These are phyloP conservation scores for Aspergillus ochraceoroseus DNA, from an alignment of 2,329 filamentous ascomycete species.

Conservation along the genomic window DNA sequence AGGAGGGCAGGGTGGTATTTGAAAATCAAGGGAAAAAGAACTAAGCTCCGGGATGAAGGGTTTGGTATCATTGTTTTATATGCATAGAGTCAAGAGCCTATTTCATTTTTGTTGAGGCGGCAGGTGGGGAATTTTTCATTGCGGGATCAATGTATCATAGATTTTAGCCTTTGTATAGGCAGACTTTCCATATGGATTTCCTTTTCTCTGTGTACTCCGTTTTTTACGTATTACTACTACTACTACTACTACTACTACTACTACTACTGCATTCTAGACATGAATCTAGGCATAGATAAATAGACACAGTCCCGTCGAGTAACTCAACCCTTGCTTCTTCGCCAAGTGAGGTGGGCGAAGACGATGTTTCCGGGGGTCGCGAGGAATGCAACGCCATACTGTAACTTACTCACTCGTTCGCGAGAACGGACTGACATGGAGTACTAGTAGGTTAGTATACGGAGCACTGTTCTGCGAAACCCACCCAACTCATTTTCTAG, in stretches of 20 bases:
- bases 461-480: too few relatives aligned
- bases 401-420: too few relatives aligned
- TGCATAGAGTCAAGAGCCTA: constrained; percentile 13
- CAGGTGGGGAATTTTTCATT: constrained; percentile 6
- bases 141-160: constrained; percentile 26
- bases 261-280: not conserved
- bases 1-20: constrained; percentile 63
- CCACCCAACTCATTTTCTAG: too few relatives aligned
- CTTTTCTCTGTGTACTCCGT: constrained; percentile 11
- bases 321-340: constrained; percentile 12
- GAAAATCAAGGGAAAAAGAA: constrained; percentile 36
- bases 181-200: constrained; percentile 4
- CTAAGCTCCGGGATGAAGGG: constrained; percentile 15
- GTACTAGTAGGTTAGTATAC: too few relatives aligned
- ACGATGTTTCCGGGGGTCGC: not conserved
- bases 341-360: constrained; percentile 2
- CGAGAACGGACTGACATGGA: not conserved
- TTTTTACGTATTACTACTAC: too few relatives aligned
- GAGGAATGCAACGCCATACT: constrained; percentile 8
- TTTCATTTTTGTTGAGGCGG: constrained; percentile 11
- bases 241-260: too few relatives aligned
- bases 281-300: too few relatives aligned
- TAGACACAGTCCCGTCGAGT: not conserved
- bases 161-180: constrained; percentile 13
- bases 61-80: constrained; percentile 1